These are phyloP conservation scores for Geotrichum bryndzae DNA, from an alignment of 1,139 yeast genomes.

Conservation along the genomic window DNA sequence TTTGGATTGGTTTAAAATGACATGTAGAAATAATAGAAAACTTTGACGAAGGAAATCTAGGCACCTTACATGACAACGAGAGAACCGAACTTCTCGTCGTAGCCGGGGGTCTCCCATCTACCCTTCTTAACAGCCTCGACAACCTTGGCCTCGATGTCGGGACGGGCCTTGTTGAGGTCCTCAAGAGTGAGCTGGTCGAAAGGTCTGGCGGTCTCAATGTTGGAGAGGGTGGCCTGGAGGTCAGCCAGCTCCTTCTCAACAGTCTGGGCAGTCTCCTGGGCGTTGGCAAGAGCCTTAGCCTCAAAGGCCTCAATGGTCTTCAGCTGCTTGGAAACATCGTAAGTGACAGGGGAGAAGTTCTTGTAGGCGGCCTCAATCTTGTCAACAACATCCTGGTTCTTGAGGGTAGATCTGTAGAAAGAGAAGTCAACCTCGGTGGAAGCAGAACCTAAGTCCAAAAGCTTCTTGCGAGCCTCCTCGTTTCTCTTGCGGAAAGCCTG, in stretches of 20 bases:
- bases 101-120: constrained; percentile 97
- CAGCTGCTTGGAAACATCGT: constrained; percentile 83
- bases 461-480: constrained; percentile 89
- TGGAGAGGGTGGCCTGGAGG: constrained; percentile 79
- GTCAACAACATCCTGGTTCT: constrained; percentile 73
- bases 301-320: constrained; percentile 91
- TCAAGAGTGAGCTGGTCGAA: constrained; percentile 95
- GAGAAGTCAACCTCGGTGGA: constrained; percentile 73
- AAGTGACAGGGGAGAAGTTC: constrained; percentile 73
- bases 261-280: constrained; percentile 84
- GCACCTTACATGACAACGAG: constrained; percentile 75
- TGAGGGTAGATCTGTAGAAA: constrained; percentile 71
- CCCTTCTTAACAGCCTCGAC: constrained; percentile 93
- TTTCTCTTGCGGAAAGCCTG: constrained; percentile 95
- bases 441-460: constrained; percentile 63
- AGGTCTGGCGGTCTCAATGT: constrained; percentile 95
- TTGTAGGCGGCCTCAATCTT: constrained; percentile 74
- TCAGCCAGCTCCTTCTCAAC: constrained; percentile 82
- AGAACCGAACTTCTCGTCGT: constrained; percentile 95
- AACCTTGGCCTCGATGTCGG: constrained; percentile 95
- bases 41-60: background rate
- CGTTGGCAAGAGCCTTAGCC: constrained; percentile 92
- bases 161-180: constrained; percentile 90
- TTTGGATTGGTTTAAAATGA: background rate
- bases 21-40: background rate